phyloP scores from a whole-genome alignment of 2,329 filamentous ascomycete species.

The Alternaria conjuncta region DNA sequence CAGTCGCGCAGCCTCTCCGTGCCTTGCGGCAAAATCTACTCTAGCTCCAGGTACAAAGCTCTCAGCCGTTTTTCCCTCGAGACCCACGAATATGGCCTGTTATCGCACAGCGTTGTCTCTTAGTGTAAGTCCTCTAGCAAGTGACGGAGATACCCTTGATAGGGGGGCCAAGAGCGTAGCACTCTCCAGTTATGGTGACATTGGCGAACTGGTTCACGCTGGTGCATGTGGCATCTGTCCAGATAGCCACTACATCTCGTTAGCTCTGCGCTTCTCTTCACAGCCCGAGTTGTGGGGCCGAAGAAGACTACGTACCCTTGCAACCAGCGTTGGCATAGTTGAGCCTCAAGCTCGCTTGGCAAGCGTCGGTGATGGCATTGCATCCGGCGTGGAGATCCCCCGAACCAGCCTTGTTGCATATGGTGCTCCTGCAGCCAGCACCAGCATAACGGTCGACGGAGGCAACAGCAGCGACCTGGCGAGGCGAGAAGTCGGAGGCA shows the following conservation, averaged over 20 bases:
- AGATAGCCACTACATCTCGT: conserved; percentile 8
- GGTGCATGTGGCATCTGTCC: conserved; percentile 11
- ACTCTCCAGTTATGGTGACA: neutral
- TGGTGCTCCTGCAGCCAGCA: conserved; percentile 12
- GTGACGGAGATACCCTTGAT: conserved; percentile 16
- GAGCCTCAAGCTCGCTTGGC: conserved; percentile 13
- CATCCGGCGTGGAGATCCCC: conserved; percentile 19
- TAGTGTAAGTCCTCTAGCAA: conserved; percentile 8
- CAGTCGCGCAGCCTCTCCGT: neutral
- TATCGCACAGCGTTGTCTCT: neutral
- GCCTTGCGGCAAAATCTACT: conserved; percentile 8
- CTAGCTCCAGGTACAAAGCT: neutral
- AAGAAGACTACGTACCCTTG: conserved; percentile 4
- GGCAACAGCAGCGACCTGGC: conserved; percentile 12
- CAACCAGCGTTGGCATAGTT: conserved; percentile 20
- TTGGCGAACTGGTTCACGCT: conserved; percentile 10
- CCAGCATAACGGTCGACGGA: conserved; percentile 22
- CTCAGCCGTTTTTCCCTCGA: neutral
- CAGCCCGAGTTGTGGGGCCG: neutral
- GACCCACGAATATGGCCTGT: neutral
- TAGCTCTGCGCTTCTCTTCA: neutral
- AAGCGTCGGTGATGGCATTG: conserved; percentile 16
- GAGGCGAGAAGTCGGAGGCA: neutral
- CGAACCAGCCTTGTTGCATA: conserved; percentile 22
- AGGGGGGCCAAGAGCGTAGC: conserved; percentile 11